phyloP scores from a whole-genome alignment of 73 alveolate species.

The Paramecium pentaurelia region DNA sequence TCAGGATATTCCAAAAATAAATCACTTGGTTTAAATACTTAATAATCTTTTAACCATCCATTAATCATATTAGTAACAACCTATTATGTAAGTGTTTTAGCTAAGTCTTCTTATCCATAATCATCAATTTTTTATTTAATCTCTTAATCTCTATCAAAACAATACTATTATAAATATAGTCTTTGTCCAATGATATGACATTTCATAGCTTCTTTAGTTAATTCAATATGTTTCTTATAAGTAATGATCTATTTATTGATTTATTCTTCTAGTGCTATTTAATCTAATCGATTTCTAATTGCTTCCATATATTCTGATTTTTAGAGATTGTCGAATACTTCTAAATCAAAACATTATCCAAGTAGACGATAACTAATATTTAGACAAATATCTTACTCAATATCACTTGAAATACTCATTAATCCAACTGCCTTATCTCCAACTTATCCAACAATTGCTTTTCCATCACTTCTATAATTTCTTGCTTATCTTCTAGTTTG shows the following conservation, averaged over 20 bases:
- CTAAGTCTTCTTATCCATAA: slow-evolving; percentile 71
- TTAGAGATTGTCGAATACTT: slow-evolving; percentile 91
- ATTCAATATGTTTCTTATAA: slow-evolving; percentile 73
- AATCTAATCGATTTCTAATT: slow-evolving; percentile 86
- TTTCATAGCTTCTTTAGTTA: slow-evolving; percentile 93
- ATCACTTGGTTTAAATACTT: slow-evolving; percentile 75
- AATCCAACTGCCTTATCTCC: slow-evolving; percentile 98
- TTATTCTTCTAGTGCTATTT: slow-evolving; percentile 74
- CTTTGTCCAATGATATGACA: slow-evolving; percentile 96
- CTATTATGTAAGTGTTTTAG: slow-evolving; percentile 72
- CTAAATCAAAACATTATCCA: slow-evolving; percentile 95
- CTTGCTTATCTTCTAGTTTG: slow-evolving; percentile 56
- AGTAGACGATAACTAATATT: slow-evolving; percentile 70
- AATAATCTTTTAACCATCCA: slow-evolving; percentile 76
- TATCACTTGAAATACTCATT: slow-evolving; percentile 91
- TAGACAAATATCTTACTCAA: slow-evolving; percentile 79
- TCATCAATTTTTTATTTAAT: slow-evolving; percentile 76
- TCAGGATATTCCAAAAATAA: slow-evolving; percentile 82
- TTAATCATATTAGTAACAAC: slow-evolving; percentile 82
- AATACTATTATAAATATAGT: slow-evolving; percentile 85
- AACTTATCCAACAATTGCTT: slow-evolving; percentile 97
- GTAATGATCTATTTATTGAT: slow-evolving; percentile 74
- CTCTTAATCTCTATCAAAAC: slow-evolving; percentile 75
- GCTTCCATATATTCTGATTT: slow-evolving; percentile 97
- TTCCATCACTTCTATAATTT: slow-evolving; percentile 65